Percentiles rank a stretch among this genome's conserved stretches.
phyloP scores from a whole-genome alignment of 345 rosid genomes.

The Rubroshorea leprosula region DNA sequence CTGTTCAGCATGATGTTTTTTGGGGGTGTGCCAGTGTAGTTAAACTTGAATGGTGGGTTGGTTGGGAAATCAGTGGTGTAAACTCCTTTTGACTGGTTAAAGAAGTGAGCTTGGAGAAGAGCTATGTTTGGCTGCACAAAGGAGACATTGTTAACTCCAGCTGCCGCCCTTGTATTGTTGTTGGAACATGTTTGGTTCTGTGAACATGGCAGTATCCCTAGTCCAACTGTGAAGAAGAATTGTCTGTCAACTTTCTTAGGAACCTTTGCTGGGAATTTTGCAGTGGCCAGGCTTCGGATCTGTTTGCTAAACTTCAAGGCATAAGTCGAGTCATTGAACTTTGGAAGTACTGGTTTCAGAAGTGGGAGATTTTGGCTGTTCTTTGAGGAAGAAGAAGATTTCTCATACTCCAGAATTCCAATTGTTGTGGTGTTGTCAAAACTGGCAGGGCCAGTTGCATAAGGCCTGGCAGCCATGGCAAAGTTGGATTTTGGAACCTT shows the following conservation, averaged over 20 bases:
- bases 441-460: conserved; percentile 35
- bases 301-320: conserved; percentile 29
- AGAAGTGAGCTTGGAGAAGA: conserved; percentile 46
- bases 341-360: conserved; percentile 34
- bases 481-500: conserved; percentile 26
- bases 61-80: conserved; percentile 40
- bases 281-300: conserved; percentile 36
- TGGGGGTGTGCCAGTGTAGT: conserved; percentile 50
- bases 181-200: conserved; percentile 34
- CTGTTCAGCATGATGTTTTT: conserved; percentile 25
- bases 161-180: conserved; percentile 36
- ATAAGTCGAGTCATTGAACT: conserved; percentile 37
- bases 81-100: conserved; percentile 35
- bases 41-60: conserved; percentile 43
- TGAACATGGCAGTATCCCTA: conserved; percentile 37
- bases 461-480: conserved; percentile 37
- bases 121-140: conserved; percentile 38
- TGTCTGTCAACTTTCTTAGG: conserved; percentile 33
- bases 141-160: conserved; percentile 43
- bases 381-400: conserved; percentile 14
- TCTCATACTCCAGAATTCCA: conserved; percentile 35
- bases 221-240: conserved; percentile 51
- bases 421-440: conserved; percentile 48
- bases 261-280: conserved; percentile 42
- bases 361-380: conserved; percentile 27